Evolutionary conservation across 495 filamentous ascomycete species (phyloP).

Genomic region (Penicillium diatomitis): DNA sequence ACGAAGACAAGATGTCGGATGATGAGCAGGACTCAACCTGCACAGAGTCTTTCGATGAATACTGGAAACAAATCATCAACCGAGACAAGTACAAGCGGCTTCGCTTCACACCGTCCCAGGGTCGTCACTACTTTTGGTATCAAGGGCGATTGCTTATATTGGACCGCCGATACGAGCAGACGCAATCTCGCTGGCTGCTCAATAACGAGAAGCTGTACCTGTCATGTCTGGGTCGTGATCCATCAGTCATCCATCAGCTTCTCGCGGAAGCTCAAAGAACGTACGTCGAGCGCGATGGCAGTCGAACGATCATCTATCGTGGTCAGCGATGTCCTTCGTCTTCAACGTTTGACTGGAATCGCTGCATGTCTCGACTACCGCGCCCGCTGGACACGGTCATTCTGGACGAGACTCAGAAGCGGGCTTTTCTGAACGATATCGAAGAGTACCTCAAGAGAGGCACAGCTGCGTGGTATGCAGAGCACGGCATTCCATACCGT

Average conservation of each 20-base stretch:
- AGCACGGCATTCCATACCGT: constrained; percentile 49
- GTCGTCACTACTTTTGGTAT: constrained; percentile 60
- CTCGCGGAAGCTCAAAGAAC: constrained; percentile 52
- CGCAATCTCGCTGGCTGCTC: constrained; percentile 18
- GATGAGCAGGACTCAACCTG: background rate
- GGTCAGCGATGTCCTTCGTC: constrained; percentile 25
- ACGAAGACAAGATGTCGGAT: constrained; percentile 14
- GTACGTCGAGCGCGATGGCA: constrained; percentile 50
- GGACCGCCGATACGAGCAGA: constrained; percentile 31
- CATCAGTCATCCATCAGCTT: constrained; percentile 55
- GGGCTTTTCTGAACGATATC: constrained; percentile 65
- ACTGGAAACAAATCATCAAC: constrained; percentile 37
- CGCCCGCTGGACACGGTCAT: constrained; percentile 78
- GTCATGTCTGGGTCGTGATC: constrained; percentile 57
- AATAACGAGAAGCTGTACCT: constrained; percentile 53
- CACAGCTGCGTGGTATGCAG: constrained; percentile 69
- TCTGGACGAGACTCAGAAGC: constrained; percentile 65
- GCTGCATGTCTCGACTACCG: constrained; percentile 59
- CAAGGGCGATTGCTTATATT: constrained; percentile 47
- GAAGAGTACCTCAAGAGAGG: constrained; percentile 77
- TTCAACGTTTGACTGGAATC: constrained; percentile 46
- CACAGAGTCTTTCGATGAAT: constrained; percentile 27
- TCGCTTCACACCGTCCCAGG: constrained; percentile 55
- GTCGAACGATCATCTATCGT: constrained; percentile 58
- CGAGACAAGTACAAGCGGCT: constrained; percentile 49